A percentile compares a stretch with the other conserved stretches of the same genome.
These are phyloP conservation scores for Collybiopsis luxurians DNA, from an alignment of 768 basidiomycete genomes.

Conservation along the genomic window DNA sequence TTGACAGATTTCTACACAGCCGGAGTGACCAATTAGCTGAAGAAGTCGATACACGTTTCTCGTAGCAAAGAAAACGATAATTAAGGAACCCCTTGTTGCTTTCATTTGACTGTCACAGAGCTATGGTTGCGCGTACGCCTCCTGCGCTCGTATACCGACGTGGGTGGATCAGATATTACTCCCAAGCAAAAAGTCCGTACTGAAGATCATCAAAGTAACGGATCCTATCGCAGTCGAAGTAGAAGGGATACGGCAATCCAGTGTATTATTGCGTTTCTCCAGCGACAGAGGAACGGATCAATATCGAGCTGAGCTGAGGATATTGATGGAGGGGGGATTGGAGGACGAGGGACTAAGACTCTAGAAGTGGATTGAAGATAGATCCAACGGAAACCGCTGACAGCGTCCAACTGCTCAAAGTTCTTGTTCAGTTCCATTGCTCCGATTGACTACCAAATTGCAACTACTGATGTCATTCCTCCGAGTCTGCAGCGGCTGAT, in stretches of 20 bases:
- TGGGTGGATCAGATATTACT: conserved; percentile 39
- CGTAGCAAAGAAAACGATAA: too few species aligned
- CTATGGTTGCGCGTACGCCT: neutral
- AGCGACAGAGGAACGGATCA: conserved; percentile 14
- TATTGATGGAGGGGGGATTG: too few species aligned
- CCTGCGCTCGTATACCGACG: neutral
- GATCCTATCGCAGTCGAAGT: conserved; percentile 48
- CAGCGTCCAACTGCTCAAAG: conserved; percentile 60
- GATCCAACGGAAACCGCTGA: conserved; percentile 65
- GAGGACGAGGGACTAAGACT: too few species aligned
- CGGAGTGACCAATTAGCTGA: too few species aligned
- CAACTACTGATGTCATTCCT: too few species aligned
- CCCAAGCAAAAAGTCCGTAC: conserved; percentile 63
- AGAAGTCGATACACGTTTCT: too few species aligned
- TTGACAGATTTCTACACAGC: too few species aligned
- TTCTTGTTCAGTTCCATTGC: conserved; percentile 61
- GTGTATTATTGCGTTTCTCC: conserved; percentile 50
- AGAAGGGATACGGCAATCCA: too few species aligned
- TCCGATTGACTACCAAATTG: too few species aligned
- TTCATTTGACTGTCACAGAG: neutral
- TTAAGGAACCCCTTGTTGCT: neutral
- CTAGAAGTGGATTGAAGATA: too few species aligned
- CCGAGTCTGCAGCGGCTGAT: too few species aligned
- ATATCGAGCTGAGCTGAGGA: too few species aligned
- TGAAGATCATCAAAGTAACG: conserved; percentile 70